Conservation (phyloP, 768 basidiomycete species). For the Boletus edulis region DNA sequence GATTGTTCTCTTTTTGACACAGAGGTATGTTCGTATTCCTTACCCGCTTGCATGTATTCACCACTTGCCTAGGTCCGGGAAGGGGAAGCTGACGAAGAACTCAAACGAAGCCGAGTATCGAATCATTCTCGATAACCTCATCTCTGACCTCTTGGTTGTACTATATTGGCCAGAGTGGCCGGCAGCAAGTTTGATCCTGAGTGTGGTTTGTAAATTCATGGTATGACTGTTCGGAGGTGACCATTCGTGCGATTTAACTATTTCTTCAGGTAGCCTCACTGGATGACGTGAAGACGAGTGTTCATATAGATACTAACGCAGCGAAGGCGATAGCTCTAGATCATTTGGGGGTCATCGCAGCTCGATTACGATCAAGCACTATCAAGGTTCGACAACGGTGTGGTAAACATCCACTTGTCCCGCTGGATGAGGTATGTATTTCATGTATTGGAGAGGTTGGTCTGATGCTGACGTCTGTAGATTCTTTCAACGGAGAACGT, state of each 20-base stretch:
- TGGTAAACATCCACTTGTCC: constrained; percentile 41
- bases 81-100: constrained; percentile 84
- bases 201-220: constrained; percentile 83
- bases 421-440: constrained; percentile 67
- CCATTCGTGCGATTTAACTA: neutral
- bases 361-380: constrained; percentile 64
- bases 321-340: constrained; percentile 89
- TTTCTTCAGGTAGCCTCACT: constrained; percentile 66
- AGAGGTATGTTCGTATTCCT: constrained; percentile 40
- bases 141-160: constrained; percentile 83
- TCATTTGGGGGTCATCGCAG: constrained; percentile 90
- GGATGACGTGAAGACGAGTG: constrained; percentile 73
- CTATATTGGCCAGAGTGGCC: constrained; percentile 98
- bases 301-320: constrained; percentile 71
- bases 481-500: constrained; percentile 50
- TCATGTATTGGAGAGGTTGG: neutral
- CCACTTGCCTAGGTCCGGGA: constrained; percentile 59
- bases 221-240: constrained; percentile 38
- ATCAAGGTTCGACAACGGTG: constrained; percentile 37
- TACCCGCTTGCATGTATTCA: neutral
- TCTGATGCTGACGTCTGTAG: constrained; percentile 30
- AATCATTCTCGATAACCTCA: constrained; percentile 85
- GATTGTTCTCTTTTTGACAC: constrained; percentile 75
- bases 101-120: constrained; percentile 95
- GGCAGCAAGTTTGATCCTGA: constrained; percentile 78